Evolutionary conservation across 768 basidiomycete species (phyloP), one percentile per base, ranked within the genome.

Genomic region (Kwoniella dendrophila): DNA sequence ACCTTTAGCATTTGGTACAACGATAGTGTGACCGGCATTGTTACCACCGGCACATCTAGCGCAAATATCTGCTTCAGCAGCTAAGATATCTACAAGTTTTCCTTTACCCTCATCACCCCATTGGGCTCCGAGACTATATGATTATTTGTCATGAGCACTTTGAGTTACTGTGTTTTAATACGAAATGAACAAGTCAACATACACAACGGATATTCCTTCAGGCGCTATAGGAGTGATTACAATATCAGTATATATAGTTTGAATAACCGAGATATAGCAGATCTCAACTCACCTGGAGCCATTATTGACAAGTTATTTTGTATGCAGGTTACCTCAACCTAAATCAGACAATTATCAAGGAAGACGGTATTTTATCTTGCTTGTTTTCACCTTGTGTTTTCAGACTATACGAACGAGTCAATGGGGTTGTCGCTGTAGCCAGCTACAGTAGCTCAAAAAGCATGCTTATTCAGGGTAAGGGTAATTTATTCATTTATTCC

Each of bases 11-110:
- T 90, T 85, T 47, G 86, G 84, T 56, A 87, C 90, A 66, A 99
- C 88, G 78, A 99, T 97, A 24, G 96, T 98, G 81, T 99, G 96
- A 1, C 96, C 96, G 24, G 96, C 96, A 77, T 99, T 99, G 82
- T 97, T 98, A 11, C 96, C 96, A 14, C 96, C 96, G 12, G 96
- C 96, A 78, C 92, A 97, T 48, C 96, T 86, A 20, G 93, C 95
- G 73, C 94, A 98, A 76, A 98, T 78, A 79, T 99, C 96, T 62
- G 85, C 84, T 43, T 94, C 85, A 14, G 89, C 90, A 38, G 93
- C 85, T 67, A 99, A 85, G 75, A 99, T 92, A 78, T 99, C 96
- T 61, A 96, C 96, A 58, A 99, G 86, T 82, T 99, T 98, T 27
- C 80, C 80, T 63, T 81, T 81, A 62, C 80, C 80, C 60, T 81